Evolutionary conservation across 1,284 basidiomycete genomes (phyloP).

Genomic region (Austroboletus niveus): DNA sequence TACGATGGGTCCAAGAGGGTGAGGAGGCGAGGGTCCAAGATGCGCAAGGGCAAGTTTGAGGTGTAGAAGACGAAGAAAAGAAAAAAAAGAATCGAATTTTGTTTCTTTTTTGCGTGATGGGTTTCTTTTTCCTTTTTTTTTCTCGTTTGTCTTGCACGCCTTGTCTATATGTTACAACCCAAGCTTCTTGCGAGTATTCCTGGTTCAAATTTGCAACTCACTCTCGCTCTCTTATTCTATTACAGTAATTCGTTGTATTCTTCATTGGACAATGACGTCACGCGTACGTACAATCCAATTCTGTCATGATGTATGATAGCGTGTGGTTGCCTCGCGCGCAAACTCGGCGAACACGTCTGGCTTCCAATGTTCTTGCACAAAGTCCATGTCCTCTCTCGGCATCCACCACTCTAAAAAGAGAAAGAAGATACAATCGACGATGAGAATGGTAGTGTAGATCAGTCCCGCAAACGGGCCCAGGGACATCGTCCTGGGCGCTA

Average conservation of each 20-base stretch:
- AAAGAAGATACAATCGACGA: slow-evolving; percentile 81
- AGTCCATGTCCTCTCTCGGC: slow-evolving; percentile 68
- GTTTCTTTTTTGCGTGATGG: neutral
- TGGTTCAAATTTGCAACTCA: neutral
- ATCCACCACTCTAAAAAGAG: slow-evolving; percentile 73
- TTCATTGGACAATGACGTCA: slow-evolving; percentile 8
- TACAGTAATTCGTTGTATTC: slow-evolving; percentile 16
- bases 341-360: slow-evolving; percentile 36
- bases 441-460: slow-evolving; percentile 76
- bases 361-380: slow-evolving; percentile 52
- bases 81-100: neutral
- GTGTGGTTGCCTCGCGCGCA: neutral
- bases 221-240: slow-evolving; percentile 16
- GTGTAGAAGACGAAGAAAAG: neutral
- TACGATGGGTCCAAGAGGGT: slow-evolving; percentile 22
- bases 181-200: neutral
- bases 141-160: neutral
- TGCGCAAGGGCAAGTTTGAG: slow-evolving; percentile 22
- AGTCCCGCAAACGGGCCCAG: slow-evolving; percentile 73
- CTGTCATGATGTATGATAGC: neutral
- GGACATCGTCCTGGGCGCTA: slow-evolving; percentile 55
- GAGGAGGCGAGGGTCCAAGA: slow-evolving; percentile 18
- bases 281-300: neutral
- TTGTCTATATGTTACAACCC: slow-evolving; percentile 1
- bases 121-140: neutral